phyloP scores from a whole-genome alignment of 495 filamentous ascomycete species.

The Xanthoparmelia taractica region DNA sequence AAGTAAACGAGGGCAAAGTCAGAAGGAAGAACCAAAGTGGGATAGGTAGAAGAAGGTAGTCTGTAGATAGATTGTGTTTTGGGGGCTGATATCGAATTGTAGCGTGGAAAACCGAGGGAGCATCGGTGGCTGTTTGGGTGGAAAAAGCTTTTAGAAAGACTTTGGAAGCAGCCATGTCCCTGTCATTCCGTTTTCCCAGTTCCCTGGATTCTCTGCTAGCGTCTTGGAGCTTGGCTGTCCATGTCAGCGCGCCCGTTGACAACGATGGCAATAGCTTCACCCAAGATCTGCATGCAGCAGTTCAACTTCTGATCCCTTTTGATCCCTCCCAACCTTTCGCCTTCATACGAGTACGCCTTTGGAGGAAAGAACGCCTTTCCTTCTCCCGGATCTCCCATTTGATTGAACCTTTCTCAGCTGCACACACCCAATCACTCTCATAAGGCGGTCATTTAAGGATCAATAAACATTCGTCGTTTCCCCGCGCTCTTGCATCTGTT shows the following conservation, averaged over 20 bases:
- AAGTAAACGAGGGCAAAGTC: not conserved
- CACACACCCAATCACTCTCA: not conserved
- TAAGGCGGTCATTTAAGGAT: not conserved
- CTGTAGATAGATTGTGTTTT: no score
- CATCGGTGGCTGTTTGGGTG: not conserved
- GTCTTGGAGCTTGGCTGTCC: not conserved
- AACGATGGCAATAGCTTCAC: constrained; percentile 4
- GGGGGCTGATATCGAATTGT: not conserved
- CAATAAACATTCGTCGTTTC: constrained; percentile 6
- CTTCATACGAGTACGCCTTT: not conserved
- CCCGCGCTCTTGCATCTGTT: constrained; percentile 1
- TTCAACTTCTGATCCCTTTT: no score
- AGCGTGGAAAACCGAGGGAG: no score
- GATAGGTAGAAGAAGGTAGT: not conserved
- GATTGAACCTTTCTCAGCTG: not conserved
- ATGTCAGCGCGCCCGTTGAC: constrained; percentile 1
- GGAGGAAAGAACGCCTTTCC: not conserved
- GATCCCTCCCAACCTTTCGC: not conserved
- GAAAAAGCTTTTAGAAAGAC: no score
- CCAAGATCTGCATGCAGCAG: constrained; percentile 1
- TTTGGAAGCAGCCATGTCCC: not conserved
- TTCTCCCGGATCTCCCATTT: not conserved
- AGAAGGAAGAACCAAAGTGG: not conserved
- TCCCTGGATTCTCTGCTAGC: not conserved
- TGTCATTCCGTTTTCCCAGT: not conserved